Evolutionary conservation across 192 early-diverging fungal genomes (phyloP).

Genomic region (Linnemannia schmuckeri): DNA sequence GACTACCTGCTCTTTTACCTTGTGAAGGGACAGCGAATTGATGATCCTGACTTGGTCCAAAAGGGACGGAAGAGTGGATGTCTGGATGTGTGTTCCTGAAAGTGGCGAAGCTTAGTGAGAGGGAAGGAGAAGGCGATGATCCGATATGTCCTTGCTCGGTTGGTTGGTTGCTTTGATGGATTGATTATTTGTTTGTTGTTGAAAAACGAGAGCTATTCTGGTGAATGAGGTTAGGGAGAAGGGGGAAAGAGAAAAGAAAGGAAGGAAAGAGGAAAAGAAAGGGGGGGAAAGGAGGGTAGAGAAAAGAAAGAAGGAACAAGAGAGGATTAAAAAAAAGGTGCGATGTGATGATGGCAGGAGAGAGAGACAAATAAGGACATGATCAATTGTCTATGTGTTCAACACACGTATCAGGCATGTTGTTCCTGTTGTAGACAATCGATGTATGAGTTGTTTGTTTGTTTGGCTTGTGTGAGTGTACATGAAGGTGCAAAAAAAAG

Average conservation of each 20-base stretch:
- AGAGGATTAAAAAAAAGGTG: not conserved
- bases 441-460: not conserved
- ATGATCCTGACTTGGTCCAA: not conserved
- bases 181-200: too few species aligned
- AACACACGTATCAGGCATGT: not conserved
- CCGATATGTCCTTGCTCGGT: not conserved
- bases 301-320: not conserved
- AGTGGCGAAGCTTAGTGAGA: not conserved
- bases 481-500: too few species aligned
- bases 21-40: too few species aligned
- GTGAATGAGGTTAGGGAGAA: not conserved
- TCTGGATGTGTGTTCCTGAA: not conserved
- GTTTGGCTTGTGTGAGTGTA: too few species aligned
- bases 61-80: not conserved
- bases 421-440: not conserved
- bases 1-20: too few species aligned
- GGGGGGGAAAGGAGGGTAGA: too few species aligned
- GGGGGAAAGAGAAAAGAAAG: not conserved
- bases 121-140: too few species aligned
- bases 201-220: too few species aligned
- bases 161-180: not conserved
- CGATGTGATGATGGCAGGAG: not conserved
- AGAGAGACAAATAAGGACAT: constrained; percentile 9
- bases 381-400: not conserved
- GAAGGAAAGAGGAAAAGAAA: not conserved